phyloP scores from a whole-genome alignment of 176 grass and related monocot genomes.

The Neostapfia colusana region DNA sequence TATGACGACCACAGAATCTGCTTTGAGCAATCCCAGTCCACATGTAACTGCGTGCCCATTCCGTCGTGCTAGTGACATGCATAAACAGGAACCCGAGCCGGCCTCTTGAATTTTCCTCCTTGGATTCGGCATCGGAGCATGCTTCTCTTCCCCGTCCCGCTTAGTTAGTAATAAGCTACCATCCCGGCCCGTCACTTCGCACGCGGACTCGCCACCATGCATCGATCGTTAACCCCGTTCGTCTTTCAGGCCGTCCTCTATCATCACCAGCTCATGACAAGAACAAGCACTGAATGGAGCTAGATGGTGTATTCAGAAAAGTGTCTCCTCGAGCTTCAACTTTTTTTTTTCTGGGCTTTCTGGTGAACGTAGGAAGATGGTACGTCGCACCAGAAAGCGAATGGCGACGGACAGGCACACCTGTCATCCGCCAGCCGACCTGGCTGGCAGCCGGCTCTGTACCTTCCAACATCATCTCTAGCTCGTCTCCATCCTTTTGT shows the following conservation, averaged over 20 bases:
- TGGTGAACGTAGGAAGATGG: not conserved
- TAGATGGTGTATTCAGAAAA: not conserved
- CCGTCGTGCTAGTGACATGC: not conserved
- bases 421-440: not conserved
- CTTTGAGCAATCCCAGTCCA: not conserved
- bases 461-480: slow-evolving; percentile 27
- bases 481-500: not conserved
- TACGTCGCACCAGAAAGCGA: not conserved
- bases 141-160: too few species aligned
- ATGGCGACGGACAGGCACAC: not conserved
- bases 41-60: not conserved
- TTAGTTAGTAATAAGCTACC: not conserved
- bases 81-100: not conserved
- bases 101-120: not conserved
- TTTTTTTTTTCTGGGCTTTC: not conserved
- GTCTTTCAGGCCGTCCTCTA: not conserved
- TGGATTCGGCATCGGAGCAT: too few species aligned
- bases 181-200: not conserved
- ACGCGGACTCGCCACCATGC: not conserved
- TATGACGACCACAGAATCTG: not conserved
- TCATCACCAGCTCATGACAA: not conserved
- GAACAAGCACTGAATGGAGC: not conserved
- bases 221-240: not conserved
- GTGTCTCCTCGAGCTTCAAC: not conserved
- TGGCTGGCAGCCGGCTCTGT: not conserved